Conservation (phyloP, 345 rosid genomes). For the Salix caprea region DNA sequence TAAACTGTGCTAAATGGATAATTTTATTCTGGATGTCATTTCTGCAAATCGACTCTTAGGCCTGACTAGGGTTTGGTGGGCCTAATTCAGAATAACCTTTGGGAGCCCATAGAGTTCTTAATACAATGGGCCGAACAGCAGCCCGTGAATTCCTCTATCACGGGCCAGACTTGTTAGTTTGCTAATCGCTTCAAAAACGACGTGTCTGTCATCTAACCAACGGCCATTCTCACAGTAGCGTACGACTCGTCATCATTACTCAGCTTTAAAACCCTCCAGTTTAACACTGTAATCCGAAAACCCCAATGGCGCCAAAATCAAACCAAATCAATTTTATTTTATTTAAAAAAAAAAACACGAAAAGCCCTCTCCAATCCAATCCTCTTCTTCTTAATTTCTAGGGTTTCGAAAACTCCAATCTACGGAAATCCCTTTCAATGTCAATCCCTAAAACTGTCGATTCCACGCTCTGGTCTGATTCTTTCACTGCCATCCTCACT, state of each 20-base stretch:
- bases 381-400: background rate
- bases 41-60: too few relatives aligned
- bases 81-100: too few relatives aligned
- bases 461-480: constrained; percentile 75
- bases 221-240: background rate
- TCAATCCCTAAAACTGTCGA: constrained; percentile 53
- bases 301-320: background rate
- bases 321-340: background rate
- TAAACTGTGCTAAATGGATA: too few relatives aligned
- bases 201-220: background rate
- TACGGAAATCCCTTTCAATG: constrained; percentile 29
- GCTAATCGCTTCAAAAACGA: background rate
- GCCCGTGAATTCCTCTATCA: background rate
- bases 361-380: background rate
- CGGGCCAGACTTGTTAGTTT: too few relatives aligned
- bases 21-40: too few relatives aligned
- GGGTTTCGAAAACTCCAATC: background rate
- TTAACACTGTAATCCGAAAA: background rate
- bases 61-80: too few relatives aligned
- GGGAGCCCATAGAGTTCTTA: background rate
- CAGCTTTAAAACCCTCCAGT: background rate
- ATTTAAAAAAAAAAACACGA: background rate
- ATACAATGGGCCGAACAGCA: background rate
- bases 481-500: constrained; percentile 59
- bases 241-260: background rate